Percentiles rank a stretch among this genome's conserved stretches.
These are phyloP conservation scores for Aspergillus neoniger DNA, from an alignment of 2,329 filamentous ascomycete species.

Conservation along the genomic window DNA sequence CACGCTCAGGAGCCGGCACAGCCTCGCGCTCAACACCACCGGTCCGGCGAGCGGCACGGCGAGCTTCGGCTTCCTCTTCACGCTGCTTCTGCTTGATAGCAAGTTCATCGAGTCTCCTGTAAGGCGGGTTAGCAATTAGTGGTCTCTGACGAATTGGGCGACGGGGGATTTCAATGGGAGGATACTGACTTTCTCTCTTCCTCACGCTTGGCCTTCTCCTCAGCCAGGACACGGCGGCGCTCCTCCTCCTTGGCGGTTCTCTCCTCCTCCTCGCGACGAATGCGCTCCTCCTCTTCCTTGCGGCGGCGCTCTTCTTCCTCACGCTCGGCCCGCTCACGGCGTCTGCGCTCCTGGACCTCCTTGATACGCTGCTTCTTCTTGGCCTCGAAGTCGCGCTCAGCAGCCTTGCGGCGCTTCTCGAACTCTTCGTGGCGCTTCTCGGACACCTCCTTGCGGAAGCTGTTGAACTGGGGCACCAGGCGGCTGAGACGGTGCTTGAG, in stretches of 20 bases:
- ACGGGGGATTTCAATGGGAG: background rate
- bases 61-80: conserved; percentile 84
- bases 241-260: conserved; percentile 77
- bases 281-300: conserved; percentile 83
- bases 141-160: background rate
- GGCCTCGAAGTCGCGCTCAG: conserved; percentile 89
- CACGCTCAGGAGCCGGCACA: conserved; percentile 42
- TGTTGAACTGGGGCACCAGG: conserved; percentile 80
- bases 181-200: conserved; percentile 59
- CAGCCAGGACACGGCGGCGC: conserved; percentile 69
- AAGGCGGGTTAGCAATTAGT: conserved; percentile 37
- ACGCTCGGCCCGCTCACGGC: conserved; percentile 78
- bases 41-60: conserved; percentile 68
- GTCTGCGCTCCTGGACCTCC: conserved; percentile 80
- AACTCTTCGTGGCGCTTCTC: conserved; percentile 92
- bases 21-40: conserved; percentile 37
- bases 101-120: conserved; percentile 63
- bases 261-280: conserved; percentile 80
- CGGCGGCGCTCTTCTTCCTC: conserved; percentile 80
- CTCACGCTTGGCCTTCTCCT: conserved; percentile 66
- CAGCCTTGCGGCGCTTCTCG: conserved; percentile 87
- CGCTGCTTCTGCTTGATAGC: conserved; percentile 71
- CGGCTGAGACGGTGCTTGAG: conserved; percentile 90
- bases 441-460: conserved; percentile 78
- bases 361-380: conserved; percentile 86